A percentile compares a stretch with the other conserved stretches of the same genome.
Evolutionary conservation across 1,139 yeast genomes (phyloP).

Genomic region (Yamadazyma triangularis): DNA sequence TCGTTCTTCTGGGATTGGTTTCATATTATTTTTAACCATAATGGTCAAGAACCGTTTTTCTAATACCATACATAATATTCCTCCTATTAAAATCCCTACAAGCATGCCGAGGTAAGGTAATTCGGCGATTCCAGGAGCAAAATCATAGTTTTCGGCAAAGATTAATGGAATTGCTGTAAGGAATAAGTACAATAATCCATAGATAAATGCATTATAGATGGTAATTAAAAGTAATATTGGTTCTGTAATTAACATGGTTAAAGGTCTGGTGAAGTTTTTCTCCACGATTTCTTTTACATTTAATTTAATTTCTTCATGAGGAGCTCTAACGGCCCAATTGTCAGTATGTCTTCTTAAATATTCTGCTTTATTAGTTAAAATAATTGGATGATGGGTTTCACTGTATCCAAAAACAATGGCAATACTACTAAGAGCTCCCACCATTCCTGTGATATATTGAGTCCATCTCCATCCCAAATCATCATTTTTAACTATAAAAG

Average conservation of each 20-base stretch:
- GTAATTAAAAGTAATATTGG: slow-evolving; percentile 69
- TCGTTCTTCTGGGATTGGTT: slow-evolving; percentile 75
- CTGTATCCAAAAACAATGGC: slow-evolving; percentile 28
- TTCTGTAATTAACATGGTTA: slow-evolving; percentile 63
- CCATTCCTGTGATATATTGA: slow-evolving; percentile 48
- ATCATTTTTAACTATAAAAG: slow-evolving; percentile 29
- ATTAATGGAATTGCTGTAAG: slow-evolving; percentile 78
- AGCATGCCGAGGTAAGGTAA: slow-evolving; percentile 60
- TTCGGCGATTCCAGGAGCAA: slow-evolving; percentile 49
- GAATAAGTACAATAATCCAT: slow-evolving; percentile 75
- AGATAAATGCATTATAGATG: slow-evolving; percentile 76
- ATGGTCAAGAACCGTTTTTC: slow-evolving; percentile 21
- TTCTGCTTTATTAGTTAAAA: slow-evolving; percentile 58
- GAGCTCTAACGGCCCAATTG: slow-evolving; percentile 81
- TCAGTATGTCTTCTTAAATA: slow-evolving; percentile 51
- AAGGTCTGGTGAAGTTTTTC: slow-evolving; percentile 68
- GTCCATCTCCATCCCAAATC: slow-evolving; percentile 58
- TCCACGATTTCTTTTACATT: slow-evolving; percentile 61
- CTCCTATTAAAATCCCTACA: slow-evolving; percentile 60
- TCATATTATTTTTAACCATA: slow-evolving; percentile 44
- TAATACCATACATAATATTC: slow-evolving; percentile 28
- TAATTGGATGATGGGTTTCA: slow-evolving; percentile 49
- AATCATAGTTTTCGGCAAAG: slow-evolving; percentile 57
- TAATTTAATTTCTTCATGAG: slow-evolving; percentile 69
- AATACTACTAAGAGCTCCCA: slow-evolving; percentile 32